Percentiles rank a stretch among this genome's conserved stretches.
These are phyloP conservation scores for Chlorella sp. DNA, from an alignment of 139 green algal genomes.

Conservation along the genomic window DNA sequence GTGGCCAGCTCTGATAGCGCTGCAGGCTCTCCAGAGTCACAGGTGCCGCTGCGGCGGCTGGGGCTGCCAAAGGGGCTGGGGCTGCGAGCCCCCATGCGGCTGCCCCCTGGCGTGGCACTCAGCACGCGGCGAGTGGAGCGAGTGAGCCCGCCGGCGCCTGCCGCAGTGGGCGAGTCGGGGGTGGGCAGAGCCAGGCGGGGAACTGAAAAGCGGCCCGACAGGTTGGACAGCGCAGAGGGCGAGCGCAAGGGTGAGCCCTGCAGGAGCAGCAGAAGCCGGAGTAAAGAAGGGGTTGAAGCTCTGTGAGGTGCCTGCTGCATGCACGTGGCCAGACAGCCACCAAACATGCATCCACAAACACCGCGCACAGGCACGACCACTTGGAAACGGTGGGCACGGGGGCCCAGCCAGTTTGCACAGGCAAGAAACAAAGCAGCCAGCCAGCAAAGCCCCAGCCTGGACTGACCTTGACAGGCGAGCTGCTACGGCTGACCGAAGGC, in stretches of 20 bases:
- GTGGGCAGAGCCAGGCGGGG: constrained; percentile 32
- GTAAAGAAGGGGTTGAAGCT: background rate
- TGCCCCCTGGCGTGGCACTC: background rate
- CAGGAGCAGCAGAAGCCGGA: background rate
- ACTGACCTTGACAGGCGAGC: constrained; percentile 19
- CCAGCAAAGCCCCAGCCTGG: background rate
- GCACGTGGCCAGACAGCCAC: no score
- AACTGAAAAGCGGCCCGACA: background rate
- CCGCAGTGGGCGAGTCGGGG: background rate
- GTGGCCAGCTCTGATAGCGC: constrained; percentile 38
- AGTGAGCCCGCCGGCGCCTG: constrained; percentile 41
- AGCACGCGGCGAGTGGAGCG: constrained; percentile 43
- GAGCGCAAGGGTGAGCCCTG: background rate
- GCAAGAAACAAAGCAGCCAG: background rate
- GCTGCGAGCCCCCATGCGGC: constrained; percentile 4
- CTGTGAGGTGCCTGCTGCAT: background rate
- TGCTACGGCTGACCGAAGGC: background rate
- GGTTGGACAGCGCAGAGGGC: constrained; percentile 22
- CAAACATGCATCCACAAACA: no score
- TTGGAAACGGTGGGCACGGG: no score
- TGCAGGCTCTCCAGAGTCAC: background rate
- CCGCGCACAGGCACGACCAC: no score
- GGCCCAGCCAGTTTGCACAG: no score
- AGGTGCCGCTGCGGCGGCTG: background rate
- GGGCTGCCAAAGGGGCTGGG: constrained; percentile 32